Base-by-base conservation (phyloP, 1,284 basidiomycete genomes). In the Malassezia japonica region DNA sequence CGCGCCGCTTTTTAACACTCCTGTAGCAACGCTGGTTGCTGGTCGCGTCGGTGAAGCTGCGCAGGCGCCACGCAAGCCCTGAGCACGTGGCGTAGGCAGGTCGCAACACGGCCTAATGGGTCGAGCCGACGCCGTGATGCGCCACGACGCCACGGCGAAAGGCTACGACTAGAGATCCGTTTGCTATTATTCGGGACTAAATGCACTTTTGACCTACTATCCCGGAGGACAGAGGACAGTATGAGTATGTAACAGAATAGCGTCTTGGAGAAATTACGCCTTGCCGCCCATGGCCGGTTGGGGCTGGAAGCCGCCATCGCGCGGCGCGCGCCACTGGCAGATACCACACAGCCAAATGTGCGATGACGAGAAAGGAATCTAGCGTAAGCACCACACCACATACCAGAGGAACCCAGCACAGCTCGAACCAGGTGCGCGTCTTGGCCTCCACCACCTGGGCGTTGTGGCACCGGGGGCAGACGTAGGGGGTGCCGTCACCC, bases 401-500 rank as follows among this genome's bases (percentile, higher is more conserved):
- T 47, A 62, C 48, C 28, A 72, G 38, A 4, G 69, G 69, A 24
- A 72, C 57, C 62, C 65, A 72, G 55, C 69, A 72, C 16, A 72
- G 51, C 48, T 70, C 67, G 41, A 72, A 70, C 65, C 67, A 67
- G 6, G 51, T 65, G 8, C 62, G 55, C n/a, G 58, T 53, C 50
- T 69, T 69, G 6, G 62, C 66, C 25, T 60, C 58, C 4, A 69
- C 67, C 1, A 67, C 66, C 37, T 67, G 65, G 12, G 65, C 67
- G 46, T 72, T 72, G 53, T 72, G 51, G 53, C 69, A 72, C 8
- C 67, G 56, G 0, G 69, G 69, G 46, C 69, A 72, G 34, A 72
- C 51, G 51, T 70, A 62, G 1, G 67, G 64, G 2, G 50, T 48
- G 13, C 60, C 63, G 37, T 63, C 60, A 37, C 64, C 66, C 38